These are phyloP conservation scores for Claviceps pazoutovae DNA, from an alignment of 2,329 filamentous ascomycete species.

Conservation along the genomic window DNA sequence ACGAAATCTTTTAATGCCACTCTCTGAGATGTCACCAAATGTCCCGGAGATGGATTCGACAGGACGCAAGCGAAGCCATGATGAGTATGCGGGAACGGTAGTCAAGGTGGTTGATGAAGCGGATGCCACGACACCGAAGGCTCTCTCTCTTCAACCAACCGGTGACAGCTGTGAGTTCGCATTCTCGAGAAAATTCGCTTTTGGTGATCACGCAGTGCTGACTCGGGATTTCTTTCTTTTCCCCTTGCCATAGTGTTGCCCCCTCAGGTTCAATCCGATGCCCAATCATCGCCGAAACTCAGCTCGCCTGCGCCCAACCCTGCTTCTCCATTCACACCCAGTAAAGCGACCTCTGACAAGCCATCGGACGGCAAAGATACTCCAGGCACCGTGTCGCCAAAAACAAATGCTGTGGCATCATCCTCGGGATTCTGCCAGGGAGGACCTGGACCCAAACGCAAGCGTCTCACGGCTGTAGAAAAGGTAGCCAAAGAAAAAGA, in stretches of 20 bases:
- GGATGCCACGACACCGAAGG: constrained; percentile 10
- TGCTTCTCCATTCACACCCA: constrained; percentile 21
- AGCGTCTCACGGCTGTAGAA: constrained; percentile 24
- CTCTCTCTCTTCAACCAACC: constrained; percentile 9
- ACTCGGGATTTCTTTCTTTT: constrained; percentile 1
- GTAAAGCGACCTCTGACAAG: constrained; percentile 10
- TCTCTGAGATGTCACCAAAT: constrained; percentile 33
- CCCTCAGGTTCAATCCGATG: constrained; percentile 11
- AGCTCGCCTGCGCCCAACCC: constrained; percentile 21
- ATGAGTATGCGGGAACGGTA: constrained; percentile 27
- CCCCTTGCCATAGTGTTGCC: constrained; percentile 9
- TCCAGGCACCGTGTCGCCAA: constrained; percentile 6
- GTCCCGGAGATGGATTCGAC: constrained; percentile 29
- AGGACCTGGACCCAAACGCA: constrained; percentile 24
- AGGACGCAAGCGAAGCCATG: constrained; percentile 31
- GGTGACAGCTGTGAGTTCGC: constrained; percentile 11
- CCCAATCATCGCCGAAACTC: constrained; percentile 15
- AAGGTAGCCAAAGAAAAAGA: constrained; percentile 18
- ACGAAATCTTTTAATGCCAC: constrained; percentile 25
- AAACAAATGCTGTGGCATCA: not conserved
- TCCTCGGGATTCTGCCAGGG: constrained; percentile 7
- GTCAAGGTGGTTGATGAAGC: constrained; percentile 12
- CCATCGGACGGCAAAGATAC: constrained; percentile 1
- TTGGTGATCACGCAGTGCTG: constrained; percentile 3
- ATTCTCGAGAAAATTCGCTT: not conserved